These are phyloP conservation scores for Neohortaea acidophila DNA, from an alignment of 495 filamentous ascomycete genomes.

Conservation along the genomic window DNA sequence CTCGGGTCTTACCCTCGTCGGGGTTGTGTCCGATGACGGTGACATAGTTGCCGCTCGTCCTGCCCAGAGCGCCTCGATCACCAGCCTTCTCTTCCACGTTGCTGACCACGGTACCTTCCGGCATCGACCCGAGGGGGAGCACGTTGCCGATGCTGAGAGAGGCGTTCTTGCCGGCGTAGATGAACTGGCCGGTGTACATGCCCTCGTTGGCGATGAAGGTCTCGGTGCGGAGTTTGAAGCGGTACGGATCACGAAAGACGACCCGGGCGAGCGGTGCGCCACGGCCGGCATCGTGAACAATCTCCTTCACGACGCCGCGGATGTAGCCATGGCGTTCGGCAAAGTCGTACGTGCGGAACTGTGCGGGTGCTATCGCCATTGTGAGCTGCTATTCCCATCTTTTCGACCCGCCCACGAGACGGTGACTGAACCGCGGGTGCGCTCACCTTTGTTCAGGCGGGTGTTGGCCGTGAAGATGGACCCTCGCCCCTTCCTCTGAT, in stretches of 20 bases:
- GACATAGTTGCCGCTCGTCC: conserved; percentile 98
- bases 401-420: too few species aligned
- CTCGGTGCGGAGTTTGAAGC: conserved; percentile 47
- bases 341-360: conserved; percentile 90
- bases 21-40: conserved; percentile 98
- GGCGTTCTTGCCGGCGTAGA: conserved; percentile 99
- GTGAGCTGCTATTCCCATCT: too few species aligned
- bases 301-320: conserved; percentile 93
- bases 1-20: conserved; percentile 95
- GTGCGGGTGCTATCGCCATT: conserved; percentile 78
- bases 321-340: conserved; percentile 94
- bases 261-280: conserved; percentile 95
- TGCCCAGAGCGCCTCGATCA: conserved; percentile 87
- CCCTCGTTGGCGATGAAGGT: conserved; percentile 98
- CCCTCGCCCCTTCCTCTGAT: conserved; percentile 74
- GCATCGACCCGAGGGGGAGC: conserved; percentile 80
- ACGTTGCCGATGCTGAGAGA: conserved; percentile 90
- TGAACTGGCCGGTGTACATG: conserved; percentile 99
- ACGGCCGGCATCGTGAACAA: conserved; percentile 97
- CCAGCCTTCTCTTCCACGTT: conserved; percentile 99
- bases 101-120: conserved; percentile 95
- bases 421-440: not conserved
- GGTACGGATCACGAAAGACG: conserved; percentile 80
- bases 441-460: too few species aligned
- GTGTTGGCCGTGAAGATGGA: conserved; percentile 94